These are phyloP conservation scores for Psidium guajava DNA, from an alignment of 345 rosid species.

Conservation along the genomic window DNA sequence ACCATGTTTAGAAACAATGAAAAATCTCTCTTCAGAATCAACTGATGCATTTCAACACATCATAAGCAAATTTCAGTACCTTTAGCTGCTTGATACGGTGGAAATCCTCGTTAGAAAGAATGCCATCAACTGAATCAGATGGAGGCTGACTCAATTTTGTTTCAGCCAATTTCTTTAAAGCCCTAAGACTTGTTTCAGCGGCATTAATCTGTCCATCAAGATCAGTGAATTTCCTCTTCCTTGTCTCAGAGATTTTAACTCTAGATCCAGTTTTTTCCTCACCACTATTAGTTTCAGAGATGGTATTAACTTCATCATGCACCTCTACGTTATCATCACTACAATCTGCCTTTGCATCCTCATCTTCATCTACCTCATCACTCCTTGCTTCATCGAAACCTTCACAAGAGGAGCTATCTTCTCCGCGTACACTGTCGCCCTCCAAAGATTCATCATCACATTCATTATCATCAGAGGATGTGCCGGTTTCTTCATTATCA, in stretches of 20 bases:
- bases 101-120: conserved; percentile 92
- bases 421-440: conserved; percentile 10
- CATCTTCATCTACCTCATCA: conserved; percentile 15
- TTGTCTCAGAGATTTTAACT: conserved; percentile 20
- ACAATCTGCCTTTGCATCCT: conserved; percentile 5
- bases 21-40: neutral
- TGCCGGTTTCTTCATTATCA: conserved; percentile 13
- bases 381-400: conserved; percentile 11
- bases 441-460: conserved; percentile 17
- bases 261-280: conserved; percentile 4
- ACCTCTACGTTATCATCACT: conserved; percentile 4
- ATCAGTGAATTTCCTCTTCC: conserved; percentile 64
- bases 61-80: conserved; percentile 22
- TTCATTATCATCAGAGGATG: conserved; percentile 28
- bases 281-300: neutral
- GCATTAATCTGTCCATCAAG: conserved; percentile 55
- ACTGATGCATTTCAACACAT: neutral
- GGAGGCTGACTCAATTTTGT: conserved; percentile 22
- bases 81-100: conserved; percentile 68
- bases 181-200: conserved; percentile 81
- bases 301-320: conserved; percentile 14
- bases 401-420: conserved; percentile 1
- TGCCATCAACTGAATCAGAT: conserved; percentile 43
- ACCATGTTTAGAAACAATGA: neutral
- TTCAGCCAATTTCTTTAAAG: conserved; percentile 72